These are phyloP conservation scores for Entonaema liquescens DNA, from an alignment of 495 filamentous ascomycete species.

Conservation along the genomic window DNA sequence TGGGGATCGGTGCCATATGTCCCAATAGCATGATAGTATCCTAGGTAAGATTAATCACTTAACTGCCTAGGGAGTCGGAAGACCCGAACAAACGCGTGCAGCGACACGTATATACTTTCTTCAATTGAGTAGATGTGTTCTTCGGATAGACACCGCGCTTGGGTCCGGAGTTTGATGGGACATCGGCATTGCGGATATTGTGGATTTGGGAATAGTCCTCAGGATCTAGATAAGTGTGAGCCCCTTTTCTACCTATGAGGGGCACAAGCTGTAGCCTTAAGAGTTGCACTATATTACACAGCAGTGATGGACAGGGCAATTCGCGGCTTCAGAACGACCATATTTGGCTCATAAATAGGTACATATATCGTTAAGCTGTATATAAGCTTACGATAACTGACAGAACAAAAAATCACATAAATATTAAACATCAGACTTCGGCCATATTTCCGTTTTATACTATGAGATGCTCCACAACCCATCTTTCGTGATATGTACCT, in stretches of 20 bases:
- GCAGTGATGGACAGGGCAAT: slow-evolving; percentile 16
- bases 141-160: background rate
- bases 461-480: too few relatives aligned
- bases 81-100: background rate
- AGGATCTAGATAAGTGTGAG: background rate
- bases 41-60: background rate
- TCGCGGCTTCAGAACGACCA: background rate
- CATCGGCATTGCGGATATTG: background rate
- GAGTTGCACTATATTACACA: slow-evolving; percentile 15
- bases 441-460: background rate
- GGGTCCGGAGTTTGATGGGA: background rate
- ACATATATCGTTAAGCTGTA: background rate
- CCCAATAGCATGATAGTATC: background rate
- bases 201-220: background rate
- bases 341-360: background rate
- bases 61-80: background rate
- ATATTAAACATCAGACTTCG: slow-evolving; percentile 1
- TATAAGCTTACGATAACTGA: background rate
- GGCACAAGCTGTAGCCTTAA: background rate
- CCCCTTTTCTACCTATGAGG: slow-evolving; percentile 5
- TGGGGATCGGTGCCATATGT: too few relatives aligned
- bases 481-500: background rate
- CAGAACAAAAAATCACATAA: background rate
- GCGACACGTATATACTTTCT: background rate
- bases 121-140: background rate